Base-by-base conservation (phyloP, 2,329 filamentous ascomycete genomes). In the Lasiodiplodia hormozganensis region DNA sequence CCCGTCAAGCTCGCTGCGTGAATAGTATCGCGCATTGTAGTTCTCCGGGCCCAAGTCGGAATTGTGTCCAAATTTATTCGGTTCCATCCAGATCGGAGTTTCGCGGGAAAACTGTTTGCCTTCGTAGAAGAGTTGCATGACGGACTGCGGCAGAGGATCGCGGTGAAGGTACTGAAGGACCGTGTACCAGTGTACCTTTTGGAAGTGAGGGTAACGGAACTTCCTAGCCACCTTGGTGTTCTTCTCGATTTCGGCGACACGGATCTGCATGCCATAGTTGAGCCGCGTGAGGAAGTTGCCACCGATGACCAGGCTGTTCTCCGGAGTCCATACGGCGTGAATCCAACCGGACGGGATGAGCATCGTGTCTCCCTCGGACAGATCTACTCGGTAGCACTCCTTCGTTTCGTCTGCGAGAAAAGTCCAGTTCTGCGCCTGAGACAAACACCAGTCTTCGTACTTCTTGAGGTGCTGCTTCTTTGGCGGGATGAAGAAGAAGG, bases 281-380 rank as follows among this genome's bases (percentile, higher is more conserved):
- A 90, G 82, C 67, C 86, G 81, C 5, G 88, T 91, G 54, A 91
- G 80, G 73, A 91, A 91, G 73, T 91, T 91, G 64, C 89, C 89
- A n/a, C 89, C 89, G 70, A 91, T 90, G 34, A 91, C 89, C 60
- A 91, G 79, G 73, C 89, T 91, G 73, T 91, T 88, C 72, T 88
- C 86, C 0, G 89, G 89, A 11, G 89, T 91, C 87, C 89, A 90
- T 8, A 91, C 89, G 28, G 89, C 89, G 74, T 91, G 89, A 65
- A 91, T 91, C 89, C 89, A 91, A 23, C 89, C 89, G 40, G 89
- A 90, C 4, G 89, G 89, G 70, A 91, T 91, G 53, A 91, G 80
- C 86, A 91, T 90, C 3, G 89, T 91, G 74, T 91, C 89, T 40
- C 89, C 89, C 70, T 88, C 87, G 62, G 84, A 85, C 4, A 91